Base-by-base conservation (phyloP, 2,329 filamentous ascomycete species). In the Colletotrichum nymphaeae region DNA sequence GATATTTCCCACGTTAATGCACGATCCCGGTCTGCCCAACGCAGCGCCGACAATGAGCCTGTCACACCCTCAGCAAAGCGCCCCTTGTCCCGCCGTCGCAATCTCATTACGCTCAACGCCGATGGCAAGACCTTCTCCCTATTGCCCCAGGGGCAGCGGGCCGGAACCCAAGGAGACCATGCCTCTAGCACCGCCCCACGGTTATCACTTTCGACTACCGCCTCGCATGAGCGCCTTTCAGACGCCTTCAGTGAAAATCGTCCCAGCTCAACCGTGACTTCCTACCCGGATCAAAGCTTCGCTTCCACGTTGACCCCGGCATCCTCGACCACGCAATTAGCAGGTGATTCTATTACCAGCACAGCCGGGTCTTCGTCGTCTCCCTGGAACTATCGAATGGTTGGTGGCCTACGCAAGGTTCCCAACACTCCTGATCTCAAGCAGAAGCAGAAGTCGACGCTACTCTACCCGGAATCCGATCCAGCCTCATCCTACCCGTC, bases 101-200 rank as follows among this genome's bases (percentile, higher is more conserved):
- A 85, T 74, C 78, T 86, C 35, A 85, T 91, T 72, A 85, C 84
- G 66, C 81, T 91, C 32, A 84, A 90, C 76, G 79, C 88, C 6
- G 87, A 91, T 79, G 76, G 75, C 69, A 90, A 90, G 80, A 91
- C 89, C 5, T 91, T 91, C 76, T 89, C 88, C 19, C 80, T 91
- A 69, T 74, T 85, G 74, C 80, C 80, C 78, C 77, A 86, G 56
- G 63, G 62, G 58, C 67, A 73, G 37, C 67, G 42, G 55, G 63
- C 32, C 56, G 60, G 46, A 56, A 53, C 69, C 32, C 42, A 59
- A 37, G 46, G 35, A 37, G 58, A 66, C 53, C n/a, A 66, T 12
- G 49, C 79, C n/a, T 82, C 81, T 22, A 74, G 79, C 22, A 78
- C 79, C 75, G 87, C 88, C 11, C 81, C 84, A 42, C 82, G 81